Percentiles rank a stretch among this genome's conserved stretches.
These are phyloP conservation scores for Puccinia polysora DNA, from an alignment of 1,284 basidiomycete species.

Conservation along the genomic window DNA sequence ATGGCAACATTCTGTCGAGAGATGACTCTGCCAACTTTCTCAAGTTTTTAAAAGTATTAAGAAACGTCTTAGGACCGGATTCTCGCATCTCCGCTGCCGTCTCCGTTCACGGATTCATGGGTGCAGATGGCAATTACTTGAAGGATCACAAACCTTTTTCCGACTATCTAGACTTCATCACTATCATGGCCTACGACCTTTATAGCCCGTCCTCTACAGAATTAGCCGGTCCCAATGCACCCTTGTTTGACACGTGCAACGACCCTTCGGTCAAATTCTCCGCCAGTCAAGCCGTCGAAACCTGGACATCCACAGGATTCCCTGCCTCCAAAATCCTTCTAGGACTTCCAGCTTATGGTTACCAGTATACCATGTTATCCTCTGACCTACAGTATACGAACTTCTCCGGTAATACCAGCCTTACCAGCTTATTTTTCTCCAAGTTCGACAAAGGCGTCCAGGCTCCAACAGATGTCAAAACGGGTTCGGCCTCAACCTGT, in stretches of 20 bases:
- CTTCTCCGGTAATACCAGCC: constrained; percentile 22
- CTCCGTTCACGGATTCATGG: constrained; percentile 33
- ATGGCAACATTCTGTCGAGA: constrained; percentile 18
- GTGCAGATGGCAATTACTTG: constrained; percentile 22
- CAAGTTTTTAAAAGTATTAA: constrained; percentile 28
- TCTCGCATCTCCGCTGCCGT: constrained; percentile 34
- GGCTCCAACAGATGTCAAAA: background rate
- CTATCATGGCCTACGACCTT: constrained; percentile 42
- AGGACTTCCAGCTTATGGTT: constrained; percentile 35
- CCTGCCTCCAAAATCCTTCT: constrained; percentile 36
- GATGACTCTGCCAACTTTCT: constrained; percentile 39
- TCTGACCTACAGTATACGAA: constrained; percentile 14
- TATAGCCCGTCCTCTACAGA: constrained; percentile 13
- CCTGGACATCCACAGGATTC: constrained; percentile 38
- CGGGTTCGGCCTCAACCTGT: constrained; percentile 10
- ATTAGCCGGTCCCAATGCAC: constrained; percentile 31
- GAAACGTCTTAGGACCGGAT: constrained; percentile 20
- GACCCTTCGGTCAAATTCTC: constrained; percentile 25
- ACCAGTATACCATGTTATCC: constrained; percentile 14
- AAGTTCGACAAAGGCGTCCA: constrained; percentile 27
- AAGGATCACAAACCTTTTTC: constrained; percentile 33
- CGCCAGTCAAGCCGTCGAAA: constrained; percentile 7
- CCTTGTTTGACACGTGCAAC: constrained; percentile 39
- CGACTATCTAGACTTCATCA: constrained; percentile 35
- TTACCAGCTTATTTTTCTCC: constrained; percentile 27